Base-by-base conservation (phyloP, 768 basidiomycete species). In the Hericium rajendrae region DNA sequence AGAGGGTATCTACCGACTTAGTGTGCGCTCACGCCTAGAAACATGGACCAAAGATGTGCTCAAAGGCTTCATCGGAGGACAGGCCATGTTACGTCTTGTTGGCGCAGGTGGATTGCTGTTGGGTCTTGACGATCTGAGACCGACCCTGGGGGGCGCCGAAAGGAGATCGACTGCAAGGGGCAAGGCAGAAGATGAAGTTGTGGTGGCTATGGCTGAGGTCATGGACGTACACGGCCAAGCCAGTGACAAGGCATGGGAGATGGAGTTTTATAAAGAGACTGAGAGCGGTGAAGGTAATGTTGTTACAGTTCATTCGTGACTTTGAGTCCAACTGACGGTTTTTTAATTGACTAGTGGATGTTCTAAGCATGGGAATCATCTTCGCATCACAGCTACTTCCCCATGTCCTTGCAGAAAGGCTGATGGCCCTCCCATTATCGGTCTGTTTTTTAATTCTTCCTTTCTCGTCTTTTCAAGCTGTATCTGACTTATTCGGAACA, bases 121-220 rank as follows among this genome's bases (percentile, higher is more conserved):
- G 12, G 89, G 85, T 0, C 67, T 87, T 38, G 77, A 82, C 52
- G 88, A 88, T 59, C 66, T 78, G 48, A 74, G 59, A 58, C 51
- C 43, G 13, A 70, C 71, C 62, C 64, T 67, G 51, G 68, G 62
- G 63, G 56, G 56, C 60, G 60, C 52, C 60, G 65, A 57, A 55
- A 67, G 52, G 48, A 71, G 54, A 59, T 70, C 48, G 54, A 68
- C 24, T 63, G 66, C 13, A 65, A 74, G 76, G 48, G 70, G 71
- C 4, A 66, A 65, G 46, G 76, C 85, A 10, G 84, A 91, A 67
- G 79, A 85, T 55, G 85, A 88, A 63, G 67, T 82, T 24, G 73
- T 90, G 32, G 72, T 91, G 26, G 80, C 85, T 3, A 73, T 89
- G 26, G 88, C 89, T 8, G 88, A 90, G 65, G 78, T 86, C 22